Percentiles rank a stretch among this genome's conserved stretches.
phyloP scores from a whole-genome alignment of 768 basidiomycete species.

The Gloeopeniophorella convolvens region DNA sequence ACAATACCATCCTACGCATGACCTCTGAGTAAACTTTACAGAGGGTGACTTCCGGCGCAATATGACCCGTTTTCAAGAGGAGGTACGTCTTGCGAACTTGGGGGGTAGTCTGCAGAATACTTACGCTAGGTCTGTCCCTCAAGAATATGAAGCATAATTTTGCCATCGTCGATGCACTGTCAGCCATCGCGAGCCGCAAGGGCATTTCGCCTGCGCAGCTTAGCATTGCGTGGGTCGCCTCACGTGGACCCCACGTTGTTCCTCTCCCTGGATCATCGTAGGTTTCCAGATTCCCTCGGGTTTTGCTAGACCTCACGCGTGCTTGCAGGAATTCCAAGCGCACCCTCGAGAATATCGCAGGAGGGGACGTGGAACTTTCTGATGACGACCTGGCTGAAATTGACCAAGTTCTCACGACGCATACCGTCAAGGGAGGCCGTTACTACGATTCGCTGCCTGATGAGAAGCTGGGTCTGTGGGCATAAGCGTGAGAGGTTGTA shows the following conservation, averaged over 20 bases:
- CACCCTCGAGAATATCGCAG: conserved; percentile 37
- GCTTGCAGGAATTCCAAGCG: conserved; percentile 33
- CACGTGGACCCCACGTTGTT: conserved; percentile 34
- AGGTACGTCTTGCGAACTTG: conserved; percentile 22
- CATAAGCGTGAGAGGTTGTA: too few relatives aligned
- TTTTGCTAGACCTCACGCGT: background rate
- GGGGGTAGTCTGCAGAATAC: too few relatives aligned
- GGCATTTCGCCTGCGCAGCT: conserved; percentile 36
- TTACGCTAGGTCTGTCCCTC: conserved; percentile 2
- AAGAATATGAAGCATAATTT: conserved; percentile 37
- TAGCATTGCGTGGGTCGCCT: conserved; percentile 34
- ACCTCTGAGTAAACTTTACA: too few relatives aligned
- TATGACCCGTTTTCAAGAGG: conserved; percentile 34
- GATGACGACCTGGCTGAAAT: conserved; percentile 35
- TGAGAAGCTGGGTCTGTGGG: conserved; percentile 29
- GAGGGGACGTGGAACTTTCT: conserved; percentile 32
- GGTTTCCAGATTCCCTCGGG: conserved; percentile 2
- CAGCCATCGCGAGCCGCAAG: conserved; percentile 36
- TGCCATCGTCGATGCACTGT: conserved; percentile 35
- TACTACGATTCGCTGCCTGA: conserved; percentile 26
- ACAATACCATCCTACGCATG: background rate
- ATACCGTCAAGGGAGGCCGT: conserved; percentile 35
- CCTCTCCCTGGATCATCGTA: conserved; percentile 44
- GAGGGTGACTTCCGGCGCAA: conserved; percentile 33
- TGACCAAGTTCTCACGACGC: conserved; percentile 29